Base-by-base conservation (phyloP, 208 protist genomes). In the Naegleria gruberi region DNA sequence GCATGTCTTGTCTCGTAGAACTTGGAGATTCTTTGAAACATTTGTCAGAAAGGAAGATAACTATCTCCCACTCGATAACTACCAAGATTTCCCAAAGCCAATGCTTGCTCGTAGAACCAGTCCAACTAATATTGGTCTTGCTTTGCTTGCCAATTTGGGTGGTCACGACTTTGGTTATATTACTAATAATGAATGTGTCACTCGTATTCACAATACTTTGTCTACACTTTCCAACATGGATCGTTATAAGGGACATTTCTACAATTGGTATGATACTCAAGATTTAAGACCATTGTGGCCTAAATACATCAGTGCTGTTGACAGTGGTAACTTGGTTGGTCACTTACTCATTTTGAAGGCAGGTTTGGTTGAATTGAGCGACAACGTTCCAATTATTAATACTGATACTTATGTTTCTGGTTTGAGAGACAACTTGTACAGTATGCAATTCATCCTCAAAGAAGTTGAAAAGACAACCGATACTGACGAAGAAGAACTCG, bases 11-110 rank as follows among this genome's bases (percentile, higher is more conserved):
- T 87, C 83, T 5, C 34, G 83, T 23, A 87, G 44, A 55, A 87
- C 83, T 57, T 87, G 41, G 41, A 87, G 83, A 87, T 87, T 87
- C 83, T 87, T 87, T 87, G 83, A 87, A 34, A 55, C 83, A 46
- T 87, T 45, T 45, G 83, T 87, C 43, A 47, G 83, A 40, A 43
- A 87, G 40, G 83, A 87, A 87, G 83, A 87, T 23, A 87, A 87
- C 55, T 87, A 37, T 5, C 42, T 87, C 7, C 83, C 83, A 40
- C 41, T 87, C 5, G 83, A 87, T 40, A 87, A 87, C 44, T 87
- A 55, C 40, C 83, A 87, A 87, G 83, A 87, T 12, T 87, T 87
- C 83, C 83, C 83, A 40, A 87, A 87, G 37, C 83, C 83, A 87
- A 55, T 87, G 41, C 42, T 55, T 15, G 83, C 83, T 23, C 19